Evolutionary conservation across 2,329 filamentous ascomycete species (phyloP).

Genomic region (Diaporthe amygdali): DNA sequence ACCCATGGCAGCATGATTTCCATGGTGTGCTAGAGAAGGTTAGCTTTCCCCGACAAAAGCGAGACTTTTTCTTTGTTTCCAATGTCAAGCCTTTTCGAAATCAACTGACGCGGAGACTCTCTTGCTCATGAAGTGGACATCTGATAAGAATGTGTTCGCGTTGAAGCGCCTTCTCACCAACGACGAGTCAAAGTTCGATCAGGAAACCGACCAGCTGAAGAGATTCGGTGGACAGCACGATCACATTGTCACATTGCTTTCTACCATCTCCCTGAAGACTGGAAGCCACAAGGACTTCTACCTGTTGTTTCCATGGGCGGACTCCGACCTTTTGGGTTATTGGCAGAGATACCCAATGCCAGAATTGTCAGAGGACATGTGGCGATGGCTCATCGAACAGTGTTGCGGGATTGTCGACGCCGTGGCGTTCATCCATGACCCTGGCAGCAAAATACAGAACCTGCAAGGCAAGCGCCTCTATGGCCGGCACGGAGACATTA

Average conservation of each 20-base stretch:
- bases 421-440: conserved; percentile 19
- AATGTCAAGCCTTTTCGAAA: too few relatives aligned
- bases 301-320: conserved; percentile 29
- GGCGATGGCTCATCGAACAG: conserved; percentile 26
- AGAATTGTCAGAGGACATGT: background rate
- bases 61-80: too few relatives aligned
- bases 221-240: conserved; percentile 21
- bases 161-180: background rate
- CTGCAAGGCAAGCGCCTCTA: background rate
- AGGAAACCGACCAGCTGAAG: conserved; percentile 13
- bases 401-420: conserved; percentile 24
- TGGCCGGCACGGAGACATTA: conserved; percentile 6
- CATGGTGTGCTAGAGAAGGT: background rate
- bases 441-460: background rate
- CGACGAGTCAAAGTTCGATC: background rate
- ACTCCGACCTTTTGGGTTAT: conserved; percentile 22
- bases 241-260: conserved; percentile 28
- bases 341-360: conserved; percentile 7
- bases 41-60: too few relatives aligned
- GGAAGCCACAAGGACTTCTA: background rate
- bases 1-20: background rate
- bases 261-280: conserved; percentile 20
- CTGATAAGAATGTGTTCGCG: background rate
- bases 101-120: too few relatives aligned
- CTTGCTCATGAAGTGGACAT: background rate